Percentiles rank a stretch among this genome's conserved stretches.
These are phyloP conservation scores for Scheffersomyces insectosa DNA, from an alignment of 1,139 yeast species.

Conservation along the genomic window DNA sequence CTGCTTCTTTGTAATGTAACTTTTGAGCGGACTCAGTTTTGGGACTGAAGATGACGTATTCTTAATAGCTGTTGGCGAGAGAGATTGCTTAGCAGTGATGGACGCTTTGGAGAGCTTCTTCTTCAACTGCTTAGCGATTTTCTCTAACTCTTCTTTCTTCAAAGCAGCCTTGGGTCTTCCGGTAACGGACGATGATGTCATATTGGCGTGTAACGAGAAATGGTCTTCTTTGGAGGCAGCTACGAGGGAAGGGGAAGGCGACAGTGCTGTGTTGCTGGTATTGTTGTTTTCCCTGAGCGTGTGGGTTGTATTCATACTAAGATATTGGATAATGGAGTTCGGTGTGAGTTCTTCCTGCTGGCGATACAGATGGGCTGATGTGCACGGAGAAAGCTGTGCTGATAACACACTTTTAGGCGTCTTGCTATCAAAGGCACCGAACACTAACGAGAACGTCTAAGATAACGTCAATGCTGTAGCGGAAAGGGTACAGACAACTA, in stretches of 20 bases:
- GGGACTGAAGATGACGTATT: conserved; percentile 9
- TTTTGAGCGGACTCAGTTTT: conserved; percentile 34
- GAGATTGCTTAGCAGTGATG: conserved; percentile 45
- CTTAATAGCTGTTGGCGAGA: conserved; percentile 10
- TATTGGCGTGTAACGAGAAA: conserved; percentile 8
- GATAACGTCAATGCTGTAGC: too few relatives aligned
- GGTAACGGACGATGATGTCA: not conserved
- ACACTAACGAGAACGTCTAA: too few relatives aligned
- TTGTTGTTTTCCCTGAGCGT: conserved; percentile 11
- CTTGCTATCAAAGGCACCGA: too few relatives aligned
- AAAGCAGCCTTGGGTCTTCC: conserved; percentile 38
- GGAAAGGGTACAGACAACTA: too few relatives aligned
- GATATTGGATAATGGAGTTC: not conserved
- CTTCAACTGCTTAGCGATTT: conserved; percentile 48
- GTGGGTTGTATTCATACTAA: conserved; percentile 4
- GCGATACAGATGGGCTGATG: too few relatives aligned
- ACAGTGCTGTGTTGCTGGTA: conserved; percentile 7
- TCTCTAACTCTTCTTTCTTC: conserved; percentile 48
- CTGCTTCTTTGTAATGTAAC: conserved; percentile 26
- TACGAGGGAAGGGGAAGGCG: too few relatives aligned
- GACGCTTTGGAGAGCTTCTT: conserved; percentile 46
- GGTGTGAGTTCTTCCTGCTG: not conserved
- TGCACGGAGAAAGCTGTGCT: too few relatives aligned
- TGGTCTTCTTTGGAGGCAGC: conserved; percentile 5
- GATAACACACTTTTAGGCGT: too few relatives aligned